Evolutionary conservation across 257 asterid species (phyloP).

Genomic region (Gentiana dahurica): DNA sequence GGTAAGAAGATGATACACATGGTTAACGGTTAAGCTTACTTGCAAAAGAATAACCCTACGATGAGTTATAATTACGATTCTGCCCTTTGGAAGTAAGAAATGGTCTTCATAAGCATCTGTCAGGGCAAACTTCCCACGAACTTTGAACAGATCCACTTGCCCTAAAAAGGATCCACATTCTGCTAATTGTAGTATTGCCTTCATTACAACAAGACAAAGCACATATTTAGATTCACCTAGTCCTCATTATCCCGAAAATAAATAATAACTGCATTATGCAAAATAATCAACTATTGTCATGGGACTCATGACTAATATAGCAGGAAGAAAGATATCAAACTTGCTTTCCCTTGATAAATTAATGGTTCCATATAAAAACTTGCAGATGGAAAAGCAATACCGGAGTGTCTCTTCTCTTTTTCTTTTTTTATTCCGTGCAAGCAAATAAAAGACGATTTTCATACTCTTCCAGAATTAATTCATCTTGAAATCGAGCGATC

Average conservation of each 20-base stretch:
- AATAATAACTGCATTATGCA: background rate
- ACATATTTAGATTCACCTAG: background rate
- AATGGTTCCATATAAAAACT: too few species aligned
- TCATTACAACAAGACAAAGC: conserved; percentile 19
- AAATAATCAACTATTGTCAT: background rate
- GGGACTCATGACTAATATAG: background rate
- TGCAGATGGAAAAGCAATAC: too few species aligned
- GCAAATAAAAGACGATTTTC: too few species aligned
- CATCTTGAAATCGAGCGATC: too few species aligned
- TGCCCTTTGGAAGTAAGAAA: conserved; percentile 80
- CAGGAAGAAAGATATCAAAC: background rate
- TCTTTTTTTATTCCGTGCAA: too few species aligned
- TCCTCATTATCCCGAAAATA: background rate
- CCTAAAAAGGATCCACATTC: conserved; percentile 87
- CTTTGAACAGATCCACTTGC: conserved; percentile 91
- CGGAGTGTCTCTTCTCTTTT: too few species aligned
- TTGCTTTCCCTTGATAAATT: background rate
- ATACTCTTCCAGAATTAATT: too few species aligned
- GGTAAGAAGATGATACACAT: conserved; percentile 1
- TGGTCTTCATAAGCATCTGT: conserved; percentile 97
- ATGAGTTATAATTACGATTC: conserved; percentile 70
- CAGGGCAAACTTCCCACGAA: conserved; percentile 89
- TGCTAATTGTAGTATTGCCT: conserved; percentile 85
- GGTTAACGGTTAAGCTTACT: conserved; percentile 35
- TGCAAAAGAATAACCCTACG: conserved; percentile 77